Base-by-base conservation (phyloP, 75 land plant genomes). In the Ceratopteris richardii region DNA sequence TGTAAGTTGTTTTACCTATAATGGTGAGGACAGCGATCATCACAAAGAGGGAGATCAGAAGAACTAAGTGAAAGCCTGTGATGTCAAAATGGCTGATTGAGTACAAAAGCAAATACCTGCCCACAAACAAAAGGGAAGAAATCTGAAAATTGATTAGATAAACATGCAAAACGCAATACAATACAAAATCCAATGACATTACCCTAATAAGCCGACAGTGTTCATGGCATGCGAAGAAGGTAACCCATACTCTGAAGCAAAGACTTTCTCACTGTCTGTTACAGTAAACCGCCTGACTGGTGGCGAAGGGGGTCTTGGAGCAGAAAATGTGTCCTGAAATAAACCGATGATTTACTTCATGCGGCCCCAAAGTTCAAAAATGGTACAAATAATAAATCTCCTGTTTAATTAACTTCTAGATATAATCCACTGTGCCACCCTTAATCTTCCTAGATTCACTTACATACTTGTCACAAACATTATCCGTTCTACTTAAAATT, bases 181-280 rank as follows among this genome's bases (percentile, higher is more conserved):
- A 1, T 2, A 23, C 5, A 52, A 5, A 23, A 23, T 2, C 29
- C 4, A 1, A 14, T 23, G 14, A 3, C 28, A 3, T 52, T 86
- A 95, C 99, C 88, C 88, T 21, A 84, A 65, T 22, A 95, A 70
- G 71, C 99, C 86, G 40, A 95, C 78, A 5, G 96, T 95, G 73
- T 95, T 95, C 30, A 90, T 87, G 51, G 85, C 82, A 65, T 95
- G 99, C 26, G 99, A 90, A 53, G 99, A 95, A 48, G 99, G 99
- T 66, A 95, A 79, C 42, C 99, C 99, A 78, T 82, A 90, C 68
- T 95, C 99, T 70, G 78, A 30, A 9, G 96, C 85, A 68, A 78
- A 79, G 53, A 80, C 87, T 37, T 82, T 65, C 69, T 95, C 99
- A 63, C 80, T 79, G 21, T 76, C 56, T 1, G 89, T 82, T 29